phyloP scores from a whole-genome alignment of 2,329 filamentous ascomycete species.

The Plectosphaerella plurivora region DNA sequence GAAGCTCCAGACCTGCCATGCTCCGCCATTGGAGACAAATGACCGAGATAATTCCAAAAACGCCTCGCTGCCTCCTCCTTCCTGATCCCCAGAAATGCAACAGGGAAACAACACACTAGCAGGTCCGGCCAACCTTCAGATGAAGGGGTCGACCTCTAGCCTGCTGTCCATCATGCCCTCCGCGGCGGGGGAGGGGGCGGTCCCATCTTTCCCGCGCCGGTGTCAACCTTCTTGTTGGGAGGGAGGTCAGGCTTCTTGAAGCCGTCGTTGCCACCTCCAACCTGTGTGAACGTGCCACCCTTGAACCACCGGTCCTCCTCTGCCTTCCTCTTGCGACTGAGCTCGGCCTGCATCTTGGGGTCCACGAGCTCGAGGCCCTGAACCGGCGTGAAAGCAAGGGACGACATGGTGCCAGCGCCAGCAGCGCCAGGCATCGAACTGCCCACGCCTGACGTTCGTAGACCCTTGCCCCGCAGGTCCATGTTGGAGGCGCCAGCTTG shows the following conservation, averaged over 20 bases:
- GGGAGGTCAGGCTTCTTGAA: conserved; percentile 84
- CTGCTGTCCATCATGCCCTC: background rate
- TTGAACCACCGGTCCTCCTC: conserved; percentile 97
- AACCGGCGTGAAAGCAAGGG: conserved; percentile 87
- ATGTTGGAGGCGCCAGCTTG: conserved; percentile 57
- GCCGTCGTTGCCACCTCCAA: conserved; percentile 55
- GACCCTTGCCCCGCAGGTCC: conserved; percentile 71
- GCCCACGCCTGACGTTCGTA: conserved; percentile 79
- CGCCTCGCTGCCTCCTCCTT: background rate
- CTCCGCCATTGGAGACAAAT: too few species aligned
- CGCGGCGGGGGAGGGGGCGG: conserved; percentile 20
- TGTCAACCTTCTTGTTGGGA: conserved; percentile 67
- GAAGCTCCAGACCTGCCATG: too few species aligned
- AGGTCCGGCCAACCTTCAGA: background rate
- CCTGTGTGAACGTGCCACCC: conserved; percentile 92
- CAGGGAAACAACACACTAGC: too few species aligned
- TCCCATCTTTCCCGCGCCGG: conserved; percentile 51
- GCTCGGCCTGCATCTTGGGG: conserved; percentile 82
- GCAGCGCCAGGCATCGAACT: conserved; percentile 49
- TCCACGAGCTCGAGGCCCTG: conserved; percentile 95
- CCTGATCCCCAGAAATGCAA: background rate
- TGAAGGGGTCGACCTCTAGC: background rate
- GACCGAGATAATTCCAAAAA: background rate
- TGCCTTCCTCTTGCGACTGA: conserved; percentile 84
- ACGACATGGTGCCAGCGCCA: conserved; percentile 75